These are phyloP conservation scores for Pseudonitzschia multiseries DNA, from an alignment of 108 stramenopile species.

Conservation along the genomic window DNA sequence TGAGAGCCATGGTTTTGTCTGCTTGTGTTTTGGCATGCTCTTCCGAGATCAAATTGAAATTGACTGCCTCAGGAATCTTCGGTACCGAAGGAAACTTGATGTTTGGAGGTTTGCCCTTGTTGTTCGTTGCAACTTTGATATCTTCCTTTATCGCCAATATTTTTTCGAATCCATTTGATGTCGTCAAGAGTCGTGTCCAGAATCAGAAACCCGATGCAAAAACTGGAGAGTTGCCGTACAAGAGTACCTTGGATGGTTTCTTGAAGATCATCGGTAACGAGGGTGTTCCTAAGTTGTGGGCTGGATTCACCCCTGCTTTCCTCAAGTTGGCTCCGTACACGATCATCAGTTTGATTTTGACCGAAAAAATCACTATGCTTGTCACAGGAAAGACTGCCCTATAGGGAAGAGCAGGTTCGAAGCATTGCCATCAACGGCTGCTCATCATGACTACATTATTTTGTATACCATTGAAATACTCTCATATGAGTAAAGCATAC, in stretches of 20 bases:
- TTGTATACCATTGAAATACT: too few species aligned
- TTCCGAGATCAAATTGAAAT: slow-evolving; percentile 55
- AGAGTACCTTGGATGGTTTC: slow-evolving; percentile 61
- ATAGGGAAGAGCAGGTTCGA: not conserved
- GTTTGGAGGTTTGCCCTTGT: slow-evolving; percentile 56
- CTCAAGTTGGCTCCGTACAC: slow-evolving; percentile 79
- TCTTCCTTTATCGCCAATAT: slow-evolving; percentile 68
- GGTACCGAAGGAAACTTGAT: slow-evolving; percentile 49
- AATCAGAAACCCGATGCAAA: slow-evolving; percentile 32
- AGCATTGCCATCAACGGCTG: too few species aligned
- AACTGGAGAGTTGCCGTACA: slow-evolving; percentile 41
- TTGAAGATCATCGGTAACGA: slow-evolving; percentile 49
- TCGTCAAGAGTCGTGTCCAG: slow-evolving; percentile 69
- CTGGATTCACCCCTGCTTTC: slow-evolving; percentile 72
- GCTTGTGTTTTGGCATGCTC: slow-evolving; percentile 67
- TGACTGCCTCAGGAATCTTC: slow-evolving; percentile 49
- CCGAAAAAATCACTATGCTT: slow-evolving; percentile 63
- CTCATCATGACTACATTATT: too few species aligned
- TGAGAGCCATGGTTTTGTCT: slow-evolving; percentile 59
- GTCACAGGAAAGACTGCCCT: slow-evolving; percentile 51
- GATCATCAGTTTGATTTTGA: slow-evolving; percentile 61
- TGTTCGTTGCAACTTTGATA: slow-evolving; percentile 61
- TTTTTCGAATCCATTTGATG: slow-evolving; percentile 75
- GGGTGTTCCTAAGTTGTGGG: slow-evolving; percentile 55
- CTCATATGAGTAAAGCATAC: not conserved